Percentiles rank a stretch among this genome's conserved stretches.
phyloP scores from a whole-genome alignment of 228 moss, liverwort and hornwort genomes.

The Sphagnum magellanicum region DNA sequence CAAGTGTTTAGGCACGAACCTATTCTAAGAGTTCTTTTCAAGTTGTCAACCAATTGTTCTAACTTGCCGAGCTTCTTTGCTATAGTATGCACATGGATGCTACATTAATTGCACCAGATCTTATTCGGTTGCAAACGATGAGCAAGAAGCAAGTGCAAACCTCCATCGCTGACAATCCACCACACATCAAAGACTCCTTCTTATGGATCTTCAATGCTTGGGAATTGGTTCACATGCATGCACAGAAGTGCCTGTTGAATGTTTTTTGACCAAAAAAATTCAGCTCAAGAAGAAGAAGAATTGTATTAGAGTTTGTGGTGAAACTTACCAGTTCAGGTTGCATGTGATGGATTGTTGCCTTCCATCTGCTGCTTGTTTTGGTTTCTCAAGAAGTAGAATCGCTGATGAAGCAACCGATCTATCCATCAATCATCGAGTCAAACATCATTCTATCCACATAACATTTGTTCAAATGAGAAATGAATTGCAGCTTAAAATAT shows the following conservation, averaged over 20 bases:
- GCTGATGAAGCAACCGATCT: no score
- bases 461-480: no score
- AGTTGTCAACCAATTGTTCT: slow-evolving; percentile 44
- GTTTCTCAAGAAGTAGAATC: no score
- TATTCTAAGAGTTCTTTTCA: slow-evolving; percentile 43
- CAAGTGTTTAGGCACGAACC: slow-evolving; percentile 1
- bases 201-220: slow-evolving; percentile 48
- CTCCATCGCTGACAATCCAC: slow-evolving; percentile 99
- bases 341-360: no score
- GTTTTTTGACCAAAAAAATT: no score
- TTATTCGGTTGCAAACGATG: slow-evolving; percentile 78
- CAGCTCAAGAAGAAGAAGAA: no score
- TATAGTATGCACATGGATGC: slow-evolving; percentile 71
- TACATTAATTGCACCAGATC: slow-evolving; percentile 79
- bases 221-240: slow-evolving; percentile 77
- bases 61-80: slow-evolving; percentile 71
- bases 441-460: no score
- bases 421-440: no score
- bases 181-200: slow-evolving; percentile 89
- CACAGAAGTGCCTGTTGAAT: slow-evolving; percentile 44
- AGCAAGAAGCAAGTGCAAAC: slow-evolving; percentile 83
- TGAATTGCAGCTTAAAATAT: no score
- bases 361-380: no score
- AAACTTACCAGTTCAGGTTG: no score
- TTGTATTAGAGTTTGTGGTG: no score